Base-by-base conservation (phyloP, 2,329 filamentous ascomycete species). In the Dryadomyces quercivorus region DNA sequence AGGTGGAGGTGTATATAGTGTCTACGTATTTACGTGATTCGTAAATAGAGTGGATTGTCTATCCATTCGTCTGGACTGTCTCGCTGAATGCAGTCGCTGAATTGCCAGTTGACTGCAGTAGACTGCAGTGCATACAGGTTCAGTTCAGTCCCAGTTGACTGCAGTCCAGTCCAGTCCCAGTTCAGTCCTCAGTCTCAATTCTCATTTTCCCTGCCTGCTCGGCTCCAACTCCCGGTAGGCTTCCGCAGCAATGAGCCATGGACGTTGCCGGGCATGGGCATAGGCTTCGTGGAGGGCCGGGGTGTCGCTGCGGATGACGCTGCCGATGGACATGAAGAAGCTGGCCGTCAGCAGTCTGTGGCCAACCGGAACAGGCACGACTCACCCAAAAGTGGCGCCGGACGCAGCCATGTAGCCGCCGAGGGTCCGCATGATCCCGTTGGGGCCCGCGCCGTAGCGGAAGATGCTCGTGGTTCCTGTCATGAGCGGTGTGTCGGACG, bases 271-370 rank as follows among this genome's bases (percentile, higher is more conserved):
- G 51, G 87, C 83, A 67, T 81, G 81, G 61, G 82, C 79, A 72
- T 92, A 95, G 56, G 87, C 81, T 66, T 90, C 81, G 61, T 82
- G 77, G 56, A 85, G 75, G 63, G 87, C 84, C 42, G 86, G 83
- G 26, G 59, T 52, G 63, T 98, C 93, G 57, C 89, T 91, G 66
- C 93, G 86, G 65, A 98, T 96, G 47, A 95, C 91, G 63, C 89
- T 95, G 62, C 93, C 93, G 63, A 98, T 95, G 56, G 88, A 92
- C 93, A 98, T 98, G 78, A 98, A 98, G 74, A 97, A 96, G 22
- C 81, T 84, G 59, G 18, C 9, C 9, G 36, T 40, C 36, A 40
- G 36, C 9, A 3, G 10, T 40, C 4, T 3, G 36, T 8, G 36
- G 10, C 4, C 15, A 12, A 13, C 12, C 6, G 10, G 10, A 40